Evolutionary conservation across 2,329 filamentous ascomycete species (phyloP).

Genomic region (Blastomyces parvus): DNA sequence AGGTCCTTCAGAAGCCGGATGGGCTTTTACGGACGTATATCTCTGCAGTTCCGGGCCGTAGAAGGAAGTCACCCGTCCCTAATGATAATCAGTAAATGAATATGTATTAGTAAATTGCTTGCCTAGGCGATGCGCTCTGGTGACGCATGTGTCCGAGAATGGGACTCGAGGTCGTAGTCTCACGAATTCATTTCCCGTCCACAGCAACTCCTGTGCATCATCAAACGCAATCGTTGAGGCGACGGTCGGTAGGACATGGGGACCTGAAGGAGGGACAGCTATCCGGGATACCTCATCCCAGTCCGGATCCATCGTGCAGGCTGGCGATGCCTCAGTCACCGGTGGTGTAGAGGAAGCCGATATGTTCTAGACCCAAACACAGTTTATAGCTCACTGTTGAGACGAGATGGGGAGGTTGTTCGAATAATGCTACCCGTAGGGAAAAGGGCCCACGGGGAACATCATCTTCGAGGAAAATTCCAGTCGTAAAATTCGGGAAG

Average conservation of each 20-base stretch:
- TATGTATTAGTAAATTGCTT: constrained; percentile 6
- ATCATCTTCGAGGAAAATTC: constrained; percentile 21
- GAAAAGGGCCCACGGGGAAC: constrained; percentile 25
- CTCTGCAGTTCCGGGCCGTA: constrained; percentile 73
- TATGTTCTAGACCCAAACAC: neutral
- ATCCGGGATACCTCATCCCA: constrained; percentile 65
- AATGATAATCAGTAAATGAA: constrained; percentile 1
- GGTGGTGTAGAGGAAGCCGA: neutral
- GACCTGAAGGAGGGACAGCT: constrained; percentile 65
- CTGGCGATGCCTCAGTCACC: neutral
- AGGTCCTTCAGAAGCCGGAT: constrained; percentile 61
- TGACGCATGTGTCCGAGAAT: neutral
- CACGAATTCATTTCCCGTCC: constrained; percentile 87
- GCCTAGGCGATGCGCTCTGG: neutral
- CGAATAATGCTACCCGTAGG: constrained; percentile 23
- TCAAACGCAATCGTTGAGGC: constrained; percentile 83
- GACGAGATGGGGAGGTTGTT: neutral
- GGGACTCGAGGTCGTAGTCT: constrained; percentile 24
- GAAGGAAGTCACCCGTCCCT: constrained; percentile 86
- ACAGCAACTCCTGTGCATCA: constrained; percentile 76
- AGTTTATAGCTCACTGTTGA: neutral
- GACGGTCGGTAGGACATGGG: constrained; percentile 59
- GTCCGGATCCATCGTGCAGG: constrained; percentile 37
- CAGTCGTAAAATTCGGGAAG: neutral
- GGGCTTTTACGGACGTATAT: constrained; percentile 84